Evolutionary conservation across 2,329 filamentous ascomycete species (phyloP).

Genomic region (Dactylonectria estremocensis): DNA sequence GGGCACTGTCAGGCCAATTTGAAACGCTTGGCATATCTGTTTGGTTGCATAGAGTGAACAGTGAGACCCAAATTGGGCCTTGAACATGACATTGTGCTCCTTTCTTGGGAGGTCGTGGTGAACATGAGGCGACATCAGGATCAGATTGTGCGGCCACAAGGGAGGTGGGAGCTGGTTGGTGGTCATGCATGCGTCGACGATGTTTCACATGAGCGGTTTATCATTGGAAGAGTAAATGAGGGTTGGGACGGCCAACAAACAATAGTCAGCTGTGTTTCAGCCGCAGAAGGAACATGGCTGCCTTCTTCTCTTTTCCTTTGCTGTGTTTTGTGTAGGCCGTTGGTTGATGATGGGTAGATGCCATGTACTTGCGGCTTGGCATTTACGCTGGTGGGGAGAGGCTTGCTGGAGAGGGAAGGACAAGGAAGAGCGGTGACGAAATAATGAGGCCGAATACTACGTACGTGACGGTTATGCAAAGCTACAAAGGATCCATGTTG

Average conservation of each 20-base stretch:
- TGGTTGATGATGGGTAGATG: background rate
- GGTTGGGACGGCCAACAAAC: background rate
- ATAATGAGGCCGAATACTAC: background rate
- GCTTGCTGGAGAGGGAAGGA: background rate
- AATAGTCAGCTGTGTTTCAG: background rate
- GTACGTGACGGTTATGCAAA: background rate
- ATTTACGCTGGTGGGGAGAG: background rate
- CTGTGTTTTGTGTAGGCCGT: background rate
- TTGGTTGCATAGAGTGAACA: background rate
- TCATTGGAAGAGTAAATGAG: conserved; percentile 3
- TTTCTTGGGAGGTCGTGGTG: background rate
- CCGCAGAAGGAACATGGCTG: background rate
- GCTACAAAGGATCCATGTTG: background rate
- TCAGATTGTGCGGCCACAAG: conserved; percentile 4
- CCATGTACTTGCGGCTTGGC: background rate
- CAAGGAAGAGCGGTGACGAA: background rate
- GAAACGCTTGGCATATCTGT: background rate
- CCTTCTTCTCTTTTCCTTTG: background rate
- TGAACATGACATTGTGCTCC: background rate
- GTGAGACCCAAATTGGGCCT: background rate
- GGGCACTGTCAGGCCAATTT: conserved; percentile 34
- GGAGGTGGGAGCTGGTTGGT: conserved; percentile 12
- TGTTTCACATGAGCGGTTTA: conserved; percentile 12
- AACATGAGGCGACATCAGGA: background rate
- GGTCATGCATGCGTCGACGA: conserved; percentile 15